phyloP scores from a whole-genome alignment of 2,329 filamentous ascomycete species.

The Ophiostoma ips region DNA sequence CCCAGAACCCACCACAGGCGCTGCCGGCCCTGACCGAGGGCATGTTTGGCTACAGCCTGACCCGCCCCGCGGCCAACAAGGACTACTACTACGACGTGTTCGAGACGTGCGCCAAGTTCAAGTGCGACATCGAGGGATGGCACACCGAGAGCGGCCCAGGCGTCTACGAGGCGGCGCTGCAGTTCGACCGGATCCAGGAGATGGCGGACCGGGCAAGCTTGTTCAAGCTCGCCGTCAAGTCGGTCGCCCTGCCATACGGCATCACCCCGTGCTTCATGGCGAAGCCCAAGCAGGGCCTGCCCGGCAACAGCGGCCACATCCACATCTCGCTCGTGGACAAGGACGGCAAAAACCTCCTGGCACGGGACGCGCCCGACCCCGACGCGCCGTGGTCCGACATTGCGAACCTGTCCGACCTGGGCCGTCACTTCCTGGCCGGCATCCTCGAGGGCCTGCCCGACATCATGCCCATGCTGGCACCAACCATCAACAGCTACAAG shows the following conservation, averaged over 20 bases:
- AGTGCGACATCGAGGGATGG: constrained; percentile 81
- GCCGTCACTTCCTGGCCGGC: constrained; percentile 85
- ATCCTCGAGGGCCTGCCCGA: constrained; percentile 79
- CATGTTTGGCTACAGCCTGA: constrained; percentile 92
- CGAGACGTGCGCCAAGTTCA: constrained; percentile 63
- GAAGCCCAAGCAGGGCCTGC: constrained; percentile 79
- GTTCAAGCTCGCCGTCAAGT: constrained; percentile 93
- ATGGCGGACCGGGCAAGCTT: constrained; percentile 88
- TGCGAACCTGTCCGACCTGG: constrained; percentile 68
- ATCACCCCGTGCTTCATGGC: constrained; percentile 99
- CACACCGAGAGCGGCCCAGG: constrained; percentile 89
- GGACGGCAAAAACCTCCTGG: constrained; percentile 73
- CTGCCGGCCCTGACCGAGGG: constrained; percentile 75
- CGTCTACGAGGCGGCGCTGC: constrained; percentile 88
- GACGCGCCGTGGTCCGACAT: constrained; percentile 63
- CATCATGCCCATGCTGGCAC: constrained; percentile 88
- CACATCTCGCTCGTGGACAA: constrained; percentile 82
- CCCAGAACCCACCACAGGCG: constrained; percentile 55
- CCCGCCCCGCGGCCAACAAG: constrained; percentile 74
- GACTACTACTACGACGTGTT: constrained; percentile 87
- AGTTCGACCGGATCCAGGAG: constrained; percentile 72
- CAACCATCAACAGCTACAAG: constrained; percentile 96
- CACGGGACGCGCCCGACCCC: constrained; percentile 56
- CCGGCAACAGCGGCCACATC: constrained; percentile 92
- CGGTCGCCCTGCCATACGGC: constrained; percentile 69